phyloP scores from a whole-genome alignment of 192 early-diverging fungal genomes.

The Mortierella antarctica region DNA sequence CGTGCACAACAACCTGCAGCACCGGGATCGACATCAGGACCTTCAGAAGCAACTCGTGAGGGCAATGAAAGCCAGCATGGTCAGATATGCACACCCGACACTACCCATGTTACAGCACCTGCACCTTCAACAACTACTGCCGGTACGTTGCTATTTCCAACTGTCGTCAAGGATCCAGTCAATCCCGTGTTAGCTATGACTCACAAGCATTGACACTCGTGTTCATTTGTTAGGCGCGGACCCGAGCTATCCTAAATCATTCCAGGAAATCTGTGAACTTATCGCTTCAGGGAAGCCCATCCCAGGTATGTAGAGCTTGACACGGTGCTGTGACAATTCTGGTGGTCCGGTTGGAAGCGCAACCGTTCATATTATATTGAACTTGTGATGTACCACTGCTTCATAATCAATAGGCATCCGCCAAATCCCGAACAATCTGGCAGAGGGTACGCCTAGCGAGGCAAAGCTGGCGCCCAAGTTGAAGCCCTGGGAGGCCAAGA shows the following conservation, averaged over 20 bases:
- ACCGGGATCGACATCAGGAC: background rate
- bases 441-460: slow-evolving; percentile 48
- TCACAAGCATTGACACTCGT: background rate
- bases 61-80: background rate
- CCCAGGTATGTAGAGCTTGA: slow-evolving; percentile 29
- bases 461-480: slow-evolving; percentile 33
- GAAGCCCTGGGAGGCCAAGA: slow-evolving; percentile 50
- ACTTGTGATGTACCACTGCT: background rate
- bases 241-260: slow-evolving; percentile 51
- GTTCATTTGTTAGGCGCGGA: slow-evolving; percentile 1
- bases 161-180: background rate
- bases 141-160: background rate
- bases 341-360: background rate
- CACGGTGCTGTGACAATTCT: background rate
- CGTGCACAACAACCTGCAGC: background rate
- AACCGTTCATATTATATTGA: background rate
- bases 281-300: slow-evolving; percentile 53
- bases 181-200: too few relatives aligned
- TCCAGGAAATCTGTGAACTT: slow-evolving; percentile 56
- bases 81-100: background rate
- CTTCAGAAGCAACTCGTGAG: background rate
- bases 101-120: background rate
- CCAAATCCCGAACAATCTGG: slow-evolving; percentile 53
- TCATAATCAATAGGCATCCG: slow-evolving; percentile 38
- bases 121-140: background rate